Evolutionary conservation across 1,284 basidiomycete species (phyloP).

Genomic region (Bondarzewia mesenterica): DNA sequence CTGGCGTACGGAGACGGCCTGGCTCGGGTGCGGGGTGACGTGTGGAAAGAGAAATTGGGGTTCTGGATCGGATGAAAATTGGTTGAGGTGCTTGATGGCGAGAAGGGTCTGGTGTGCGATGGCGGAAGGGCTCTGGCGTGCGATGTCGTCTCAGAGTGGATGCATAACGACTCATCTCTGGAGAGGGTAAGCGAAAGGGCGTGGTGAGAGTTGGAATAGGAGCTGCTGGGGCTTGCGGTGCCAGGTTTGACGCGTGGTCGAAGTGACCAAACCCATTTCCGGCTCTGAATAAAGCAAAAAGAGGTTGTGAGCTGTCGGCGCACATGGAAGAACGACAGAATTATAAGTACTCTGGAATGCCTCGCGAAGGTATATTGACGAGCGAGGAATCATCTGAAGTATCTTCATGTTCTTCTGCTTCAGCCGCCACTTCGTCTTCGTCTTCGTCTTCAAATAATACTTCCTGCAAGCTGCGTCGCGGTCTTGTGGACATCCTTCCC

Average conservation of each 20-base stretch:
- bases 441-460: slow-evolving; percentile 5
- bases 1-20: background rate
- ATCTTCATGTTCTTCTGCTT: background rate
- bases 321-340: too few relatives aligned
- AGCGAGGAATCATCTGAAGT: background rate
- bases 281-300: background rate
- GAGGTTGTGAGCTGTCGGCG: too few relatives aligned
- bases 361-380: background rate
- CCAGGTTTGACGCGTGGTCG: slow-evolving; percentile 6
- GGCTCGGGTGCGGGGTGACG: slow-evolving; percentile 2
- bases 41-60: slow-evolving; percentile 1
- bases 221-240: slow-evolving; percentile 7
- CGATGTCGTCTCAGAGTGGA: slow-evolving; percentile 8
- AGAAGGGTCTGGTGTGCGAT: background rate
- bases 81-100: slow-evolving; percentile 7
- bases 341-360: background rate
- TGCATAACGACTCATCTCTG: slow-evolving; percentile 10
- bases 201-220: slow-evolving; percentile 7
- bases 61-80: background rate
- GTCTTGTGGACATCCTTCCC: slow-evolving; percentile 1
- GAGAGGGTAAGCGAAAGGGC: slow-evolving; percentile 10
- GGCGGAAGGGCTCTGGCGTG: slow-evolving; percentile 3
- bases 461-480: slow-evolving; percentile 9
- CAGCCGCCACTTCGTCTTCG: background rate
- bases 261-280: background rate